These are phyloP conservation scores for Begonia peltatifolia DNA, from an alignment of 306 rosid species.

Conservation along the genomic window DNA sequence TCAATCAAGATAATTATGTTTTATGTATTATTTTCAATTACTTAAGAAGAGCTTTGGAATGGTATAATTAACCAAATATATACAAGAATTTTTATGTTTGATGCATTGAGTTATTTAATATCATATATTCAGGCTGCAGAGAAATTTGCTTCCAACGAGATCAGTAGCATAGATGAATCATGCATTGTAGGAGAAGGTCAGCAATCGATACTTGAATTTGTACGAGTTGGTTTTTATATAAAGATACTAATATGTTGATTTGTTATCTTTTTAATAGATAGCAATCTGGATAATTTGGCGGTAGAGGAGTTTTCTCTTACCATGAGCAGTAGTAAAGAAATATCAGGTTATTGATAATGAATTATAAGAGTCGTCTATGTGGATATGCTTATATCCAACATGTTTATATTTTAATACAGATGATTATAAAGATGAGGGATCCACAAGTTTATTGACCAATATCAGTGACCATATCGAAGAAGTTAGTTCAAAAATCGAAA, in stretches of 20 bases:
- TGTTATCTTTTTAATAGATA: too few species aligned
- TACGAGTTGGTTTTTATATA: too few species aligned
- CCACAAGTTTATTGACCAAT: not conserved
- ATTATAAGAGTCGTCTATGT: not conserved
- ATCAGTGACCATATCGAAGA: constrained; percentile 15
- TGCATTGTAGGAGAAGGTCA: too few species aligned
- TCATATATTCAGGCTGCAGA: too few species aligned
- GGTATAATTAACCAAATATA: too few species aligned
- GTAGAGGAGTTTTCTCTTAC: not conserved
- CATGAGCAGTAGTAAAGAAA: not conserved
- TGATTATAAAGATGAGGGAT: constrained; percentile 1
- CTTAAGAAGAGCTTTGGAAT: too few species aligned
- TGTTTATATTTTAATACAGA: constrained; percentile 1
- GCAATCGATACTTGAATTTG: too few species aligned
- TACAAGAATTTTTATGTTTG: too few species aligned
- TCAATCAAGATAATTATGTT: too few species aligned
- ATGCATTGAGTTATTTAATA: too few species aligned
- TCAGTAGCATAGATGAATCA: not conserved
- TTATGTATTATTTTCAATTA: too few species aligned
- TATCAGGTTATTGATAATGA: not conserved
- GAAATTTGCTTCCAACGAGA: not conserved
- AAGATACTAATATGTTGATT: too few species aligned
- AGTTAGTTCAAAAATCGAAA: constrained; percentile 9
- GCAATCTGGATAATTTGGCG: constrained; percentile 5
- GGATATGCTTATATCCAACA: not conserved